A percentile compares a stretch with the other conserved stretches of the same genome.
Evolutionary conservation across 495 filamentous ascomycete genomes (phyloP).

Genomic region (Apodospora peruviana): DNA sequence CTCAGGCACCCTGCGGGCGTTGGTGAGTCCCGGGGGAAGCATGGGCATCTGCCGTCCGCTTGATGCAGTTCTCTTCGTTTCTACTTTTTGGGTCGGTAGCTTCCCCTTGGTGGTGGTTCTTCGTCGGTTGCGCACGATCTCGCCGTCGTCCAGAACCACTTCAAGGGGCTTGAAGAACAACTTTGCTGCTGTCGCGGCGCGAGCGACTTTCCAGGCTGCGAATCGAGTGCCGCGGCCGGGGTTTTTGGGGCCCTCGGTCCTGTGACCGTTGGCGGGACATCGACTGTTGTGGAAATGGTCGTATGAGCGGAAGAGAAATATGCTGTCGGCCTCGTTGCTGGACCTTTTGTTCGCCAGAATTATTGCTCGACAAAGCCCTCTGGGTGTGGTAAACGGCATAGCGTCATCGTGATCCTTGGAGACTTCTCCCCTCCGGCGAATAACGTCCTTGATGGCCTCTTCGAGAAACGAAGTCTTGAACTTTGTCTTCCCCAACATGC

Average conservation of each 20-base stretch:
- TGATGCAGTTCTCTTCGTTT: too few species aligned
- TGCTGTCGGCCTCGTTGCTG: not conserved
- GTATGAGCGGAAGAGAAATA: not conserved
- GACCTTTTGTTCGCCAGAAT: not conserved
- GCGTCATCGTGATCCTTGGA: not conserved
- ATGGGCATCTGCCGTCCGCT: too few species aligned
- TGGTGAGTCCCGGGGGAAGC: too few species aligned
- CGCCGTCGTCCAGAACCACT: not conserved
- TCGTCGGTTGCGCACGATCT: not conserved
- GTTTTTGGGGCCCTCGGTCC: not conserved
- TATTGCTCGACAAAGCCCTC: not conserved
- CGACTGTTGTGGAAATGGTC: not conserved
- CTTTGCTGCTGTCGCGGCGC: not conserved
- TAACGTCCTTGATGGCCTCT: not conserved
- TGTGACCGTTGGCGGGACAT: not conserved
- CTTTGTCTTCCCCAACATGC: not conserved
- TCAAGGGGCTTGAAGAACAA: not conserved
- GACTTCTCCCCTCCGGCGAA: not conserved
- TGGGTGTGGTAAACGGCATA: not conserved
- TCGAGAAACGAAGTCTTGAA: not conserved
- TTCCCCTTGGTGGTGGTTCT: not conserved
- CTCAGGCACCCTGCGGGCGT: too few species aligned
- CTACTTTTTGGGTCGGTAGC: too few species aligned
- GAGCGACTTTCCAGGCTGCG: conserved; percentile 2
- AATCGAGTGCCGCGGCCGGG: not conserved